A percentile compares a stretch with the other conserved stretches of the same genome.
These are phyloP conservation scores for Monosporozyma siamensis DNA, from an alignment of 805 yeast genomes.

Conservation along the genomic window DNA sequence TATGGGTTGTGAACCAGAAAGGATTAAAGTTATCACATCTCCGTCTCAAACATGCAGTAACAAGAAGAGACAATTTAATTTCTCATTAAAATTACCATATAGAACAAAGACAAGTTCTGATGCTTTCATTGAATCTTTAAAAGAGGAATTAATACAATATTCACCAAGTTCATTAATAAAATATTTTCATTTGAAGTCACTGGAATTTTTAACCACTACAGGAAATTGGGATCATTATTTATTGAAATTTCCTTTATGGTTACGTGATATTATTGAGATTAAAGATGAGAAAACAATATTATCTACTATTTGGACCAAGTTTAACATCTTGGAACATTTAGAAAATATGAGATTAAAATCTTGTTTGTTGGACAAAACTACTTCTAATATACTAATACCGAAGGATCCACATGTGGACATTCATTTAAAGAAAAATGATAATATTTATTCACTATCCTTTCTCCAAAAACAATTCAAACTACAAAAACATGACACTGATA, in stretches of 20 bases:
- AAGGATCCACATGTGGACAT: not conserved
- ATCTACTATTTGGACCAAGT: constrained; percentile 23
- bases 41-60: not conserved
- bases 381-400: not conserved
- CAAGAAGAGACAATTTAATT: constrained; percentile 4
- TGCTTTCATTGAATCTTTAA: constrained; percentile 26
- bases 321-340: constrained; percentile 30
- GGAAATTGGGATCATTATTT: constrained; percentile 10
- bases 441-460: constrained; percentile 18
- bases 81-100: constrained; percentile 16
- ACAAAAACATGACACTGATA: constrained; percentile 3
- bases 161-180: constrained; percentile 25
- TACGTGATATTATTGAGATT: constrained; percentile 13
- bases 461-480: constrained; percentile 18
- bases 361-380: constrained; percentile 12
- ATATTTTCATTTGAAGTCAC: constrained; percentile 21
- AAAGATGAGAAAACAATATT: constrained; percentile 19
- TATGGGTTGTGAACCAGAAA: not conserved
- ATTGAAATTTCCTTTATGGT: constrained; percentile 27
- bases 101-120: constrained; percentile 9
- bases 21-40: too few species aligned
- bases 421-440: constrained; percentile 6
- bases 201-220: not conserved
- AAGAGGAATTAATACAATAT: constrained; percentile 25
- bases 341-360: constrained; percentile 24